Base-by-base conservation (phyloP, 441 rosid species). In the Omphalea diandra region DNA sequence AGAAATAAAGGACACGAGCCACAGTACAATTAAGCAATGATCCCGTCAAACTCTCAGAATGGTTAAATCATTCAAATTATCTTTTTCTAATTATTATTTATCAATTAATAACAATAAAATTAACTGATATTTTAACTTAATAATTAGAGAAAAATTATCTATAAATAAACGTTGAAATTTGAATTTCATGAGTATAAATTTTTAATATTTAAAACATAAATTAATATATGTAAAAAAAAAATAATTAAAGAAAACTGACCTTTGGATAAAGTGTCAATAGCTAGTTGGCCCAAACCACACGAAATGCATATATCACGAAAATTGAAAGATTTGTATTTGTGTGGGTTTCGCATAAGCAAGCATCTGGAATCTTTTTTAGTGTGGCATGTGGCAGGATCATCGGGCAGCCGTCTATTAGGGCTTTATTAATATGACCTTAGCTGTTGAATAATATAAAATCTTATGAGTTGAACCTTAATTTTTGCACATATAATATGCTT, bases 271-370 rank as follows among this genome's bases (percentile, higher is more conserved):
- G 65, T 20, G 72, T 69, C 65, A 10, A 56, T n/a, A 15, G 55
- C 47, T 55, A 38, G 65, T 71, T 76, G 73, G 70, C 76, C 63
- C 52, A 62, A 63, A 64, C 67, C 38, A 56, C 54, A 67, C 49
- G 36, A 63, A 61, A 60, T 9, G 68, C 59, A 70, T 47, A 44
- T 26, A 47, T 12, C 7, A 43, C 43, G 32, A 36, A 52, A 49
- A 5, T 1, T 14, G 4, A 27, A 33, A 20, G 40, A 52, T 3
- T 15, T 40, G 2, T 10, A 63, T 41, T 24, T 38, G 46, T 47
- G 58, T 38, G n/a, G 65, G 26, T 53, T 26, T 38, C 12, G 65
- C 9, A 40, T 40, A 8, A 40, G 9, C 12, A 40, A 3, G 44
- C 61, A 54, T 32, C 6, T 40, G 11, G 47, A 60, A 49, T 60